Evolutionary conservation across 441 rosid genomes (phyloP).

Genomic region (Hura crepitans): DNA sequence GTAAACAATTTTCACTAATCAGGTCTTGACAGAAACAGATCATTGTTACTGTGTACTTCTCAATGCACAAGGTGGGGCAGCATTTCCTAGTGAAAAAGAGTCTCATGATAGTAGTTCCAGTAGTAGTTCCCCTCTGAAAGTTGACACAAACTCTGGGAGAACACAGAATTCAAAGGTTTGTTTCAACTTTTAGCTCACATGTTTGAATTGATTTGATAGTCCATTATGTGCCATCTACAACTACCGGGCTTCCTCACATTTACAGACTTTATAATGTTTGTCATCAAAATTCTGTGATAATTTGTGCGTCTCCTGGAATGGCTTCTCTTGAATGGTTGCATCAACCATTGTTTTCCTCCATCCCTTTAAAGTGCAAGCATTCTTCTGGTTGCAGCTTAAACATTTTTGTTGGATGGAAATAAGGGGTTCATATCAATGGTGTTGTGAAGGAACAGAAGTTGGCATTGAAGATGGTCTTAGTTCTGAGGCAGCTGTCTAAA

Average conservation of each 20-base stretch:
- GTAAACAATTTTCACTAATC: slow-evolving; percentile 17
- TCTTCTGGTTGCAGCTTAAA: background rate
- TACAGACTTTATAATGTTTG: background rate
- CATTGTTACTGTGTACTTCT: slow-evolving; percentile 94
- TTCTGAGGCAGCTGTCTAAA: background rate
- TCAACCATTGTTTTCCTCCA: background rate
- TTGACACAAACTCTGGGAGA: slow-evolving; percentile 36
- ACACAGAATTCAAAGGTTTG: slow-evolving; percentile 62
- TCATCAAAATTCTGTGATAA: background rate
- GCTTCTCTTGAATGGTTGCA: background rate
- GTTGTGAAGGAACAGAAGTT: background rate
- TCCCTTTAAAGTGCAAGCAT: background rate
- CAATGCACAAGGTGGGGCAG: slow-evolving; percentile 88
- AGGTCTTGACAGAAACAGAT: slow-evolving; percentile 82
- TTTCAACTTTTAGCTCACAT: slow-evolving; percentile 10
- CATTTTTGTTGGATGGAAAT: background rate
- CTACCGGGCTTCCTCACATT: background rate
- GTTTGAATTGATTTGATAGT: too few relatives aligned
- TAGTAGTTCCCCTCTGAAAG: slow-evolving; percentile 29
- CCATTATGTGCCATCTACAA: background rate
- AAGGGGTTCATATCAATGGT: background rate
- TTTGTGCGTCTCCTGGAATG: slow-evolving; percentile 10
- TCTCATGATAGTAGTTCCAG: slow-evolving; percentile 44
- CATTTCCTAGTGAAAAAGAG: slow-evolving; percentile 62
- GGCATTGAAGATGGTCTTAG: background rate